These are phyloP conservation scores for Aspergillus bridgeri DNA, from an alignment of 495 filamentous ascomycete species.

Conservation along the genomic window DNA sequence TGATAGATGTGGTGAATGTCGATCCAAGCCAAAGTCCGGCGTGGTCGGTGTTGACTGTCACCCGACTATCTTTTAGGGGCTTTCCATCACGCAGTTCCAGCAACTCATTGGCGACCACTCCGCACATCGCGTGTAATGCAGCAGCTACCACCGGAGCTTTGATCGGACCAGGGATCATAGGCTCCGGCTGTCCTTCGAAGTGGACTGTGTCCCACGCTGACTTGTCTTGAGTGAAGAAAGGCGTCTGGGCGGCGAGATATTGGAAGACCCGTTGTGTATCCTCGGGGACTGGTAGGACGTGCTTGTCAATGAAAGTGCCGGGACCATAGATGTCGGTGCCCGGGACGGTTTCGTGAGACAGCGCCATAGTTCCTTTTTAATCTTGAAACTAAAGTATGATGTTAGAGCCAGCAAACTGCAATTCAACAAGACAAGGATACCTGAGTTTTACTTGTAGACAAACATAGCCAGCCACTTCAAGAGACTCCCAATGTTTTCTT, in stretches of 20 bases:
- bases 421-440: too few species aligned
- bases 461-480: too few species aligned
- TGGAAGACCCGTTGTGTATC: constrained; percentile 28
- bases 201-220: constrained; percentile 23
- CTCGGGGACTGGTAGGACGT: constrained; percentile 20
- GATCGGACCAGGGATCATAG: constrained; percentile 28
- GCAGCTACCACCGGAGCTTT: constrained; percentile 26
- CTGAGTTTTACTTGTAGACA: too few species aligned
- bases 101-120: constrained; percentile 28
- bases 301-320: constrained; percentile 28
- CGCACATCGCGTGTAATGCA: constrained; percentile 29
- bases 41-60: constrained; percentile 28
- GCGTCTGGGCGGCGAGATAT: constrained; percentile 20
- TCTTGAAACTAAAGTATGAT: not conserved
- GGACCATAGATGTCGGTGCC: constrained; percentile 25
- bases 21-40: constrained; percentile 29
- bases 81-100: constrained; percentile 24
- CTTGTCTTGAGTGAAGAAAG: constrained; percentile 23
- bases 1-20: constrained; percentile 15
- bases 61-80: constrained; percentile 7
- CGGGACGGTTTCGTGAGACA: constrained; percentile 19
- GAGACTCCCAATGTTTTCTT: too few species aligned
- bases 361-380: constrained; percentile 3
- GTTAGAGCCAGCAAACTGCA: not conserved
- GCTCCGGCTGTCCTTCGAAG: constrained; percentile 24